phyloP scores from a whole-genome alignment of 2,329 filamentous ascomycete species.

The Elsinoe arachidis region DNA sequence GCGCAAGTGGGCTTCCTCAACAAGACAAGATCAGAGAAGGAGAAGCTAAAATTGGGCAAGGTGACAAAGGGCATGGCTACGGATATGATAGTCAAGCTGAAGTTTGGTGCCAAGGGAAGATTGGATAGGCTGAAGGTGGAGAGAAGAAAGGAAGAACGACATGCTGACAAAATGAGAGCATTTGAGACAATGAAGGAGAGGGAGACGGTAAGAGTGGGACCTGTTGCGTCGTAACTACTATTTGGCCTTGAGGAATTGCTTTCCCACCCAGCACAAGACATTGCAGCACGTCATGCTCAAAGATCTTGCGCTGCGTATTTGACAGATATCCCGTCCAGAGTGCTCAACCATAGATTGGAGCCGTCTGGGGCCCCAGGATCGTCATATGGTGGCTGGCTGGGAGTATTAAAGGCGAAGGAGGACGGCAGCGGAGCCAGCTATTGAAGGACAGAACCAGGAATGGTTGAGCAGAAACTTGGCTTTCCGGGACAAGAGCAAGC shows the following conservation, averaged over 20 bases:
- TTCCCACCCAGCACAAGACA: too few species aligned
- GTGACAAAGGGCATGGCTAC: conserved; percentile 72
- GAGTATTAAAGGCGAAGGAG: too few species aligned
- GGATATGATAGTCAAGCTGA: conserved; percentile 90
- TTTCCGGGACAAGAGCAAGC: background rate
- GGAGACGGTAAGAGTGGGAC: conserved; percentile 42
- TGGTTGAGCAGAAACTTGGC: conserved; percentile 2
- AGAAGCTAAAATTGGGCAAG: conserved; percentile 46
- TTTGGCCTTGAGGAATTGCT: background rate
- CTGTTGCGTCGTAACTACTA: conserved; percentile 23
- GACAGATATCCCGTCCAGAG: too few species aligned
- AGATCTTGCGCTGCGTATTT: too few species aligned
- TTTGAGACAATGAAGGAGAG: conserved; percentile 31
- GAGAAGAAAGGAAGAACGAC: conserved; percentile 13
- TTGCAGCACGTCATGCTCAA: too few species aligned
- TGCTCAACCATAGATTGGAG: too few species aligned
- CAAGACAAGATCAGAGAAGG: conserved; percentile 48
- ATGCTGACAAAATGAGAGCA: conserved; percentile 33
- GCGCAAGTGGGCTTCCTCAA: conserved; percentile 62
- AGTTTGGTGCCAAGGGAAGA: conserved; percentile 65
- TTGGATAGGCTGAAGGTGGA: conserved; percentile 33
- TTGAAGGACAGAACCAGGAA: background rate
- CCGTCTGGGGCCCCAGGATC: too few species aligned
- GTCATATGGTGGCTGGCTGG: too few species aligned
- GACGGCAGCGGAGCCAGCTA: background rate